phyloP scores from a whole-genome alignment of 768 basidiomycete genomes.

The Gloeopeniophorella convolvens region DNA sequence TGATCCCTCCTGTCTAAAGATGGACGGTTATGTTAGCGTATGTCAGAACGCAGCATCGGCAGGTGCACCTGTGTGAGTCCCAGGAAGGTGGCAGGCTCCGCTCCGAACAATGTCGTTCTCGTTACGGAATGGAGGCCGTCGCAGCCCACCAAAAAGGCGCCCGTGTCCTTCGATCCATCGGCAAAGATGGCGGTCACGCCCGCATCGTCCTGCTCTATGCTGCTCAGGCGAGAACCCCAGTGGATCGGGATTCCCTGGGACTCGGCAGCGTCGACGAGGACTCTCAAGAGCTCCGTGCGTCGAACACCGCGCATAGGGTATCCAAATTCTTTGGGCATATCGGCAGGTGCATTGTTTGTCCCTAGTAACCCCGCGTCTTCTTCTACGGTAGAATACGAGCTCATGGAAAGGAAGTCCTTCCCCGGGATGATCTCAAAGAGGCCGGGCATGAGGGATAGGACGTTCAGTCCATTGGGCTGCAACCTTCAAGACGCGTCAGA shows the following conservation, averaged over 20 bases:
- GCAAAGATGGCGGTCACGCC: slow-evolving; percentile 31
- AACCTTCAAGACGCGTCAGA: slow-evolving; percentile 9
- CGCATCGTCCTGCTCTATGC: slow-evolving; percentile 27
- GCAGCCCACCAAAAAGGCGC: slow-evolving; percentile 37
- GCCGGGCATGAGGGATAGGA: slow-evolving; percentile 13
- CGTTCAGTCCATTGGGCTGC: slow-evolving; percentile 17
- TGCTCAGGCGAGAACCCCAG: slow-evolving; percentile 30
- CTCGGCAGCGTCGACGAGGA: slow-evolving; percentile 29
- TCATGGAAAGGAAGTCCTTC: slow-evolving; percentile 8
- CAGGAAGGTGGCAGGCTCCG: slow-evolving; percentile 31
- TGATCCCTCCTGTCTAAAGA: slow-evolving; percentile 33
- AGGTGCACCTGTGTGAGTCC: slow-evolving; percentile 33
- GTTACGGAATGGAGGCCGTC: slow-evolving; percentile 41
- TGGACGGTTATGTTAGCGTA: neutral
- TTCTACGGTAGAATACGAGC: slow-evolving; percentile 19
- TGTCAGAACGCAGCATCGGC: neutral
- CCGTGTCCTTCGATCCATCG: slow-evolving; percentile 31
- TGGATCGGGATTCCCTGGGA: slow-evolving; percentile 29
- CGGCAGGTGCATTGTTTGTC: slow-evolving; percentile 22
- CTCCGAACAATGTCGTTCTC: slow-evolving; percentile 33
- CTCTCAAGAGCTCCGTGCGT: slow-evolving; percentile 28
- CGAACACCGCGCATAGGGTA: slow-evolving; percentile 29
- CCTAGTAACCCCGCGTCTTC: slow-evolving; percentile 27
- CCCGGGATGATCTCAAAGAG: slow-evolving; percentile 12
- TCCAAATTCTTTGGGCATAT: slow-evolving; percentile 23